Evolutionary conservation across 257 asterid genomes (phyloP), one percentile per base, ranked within the genome.

Genomic region (Cruciata laevipes): DNA sequence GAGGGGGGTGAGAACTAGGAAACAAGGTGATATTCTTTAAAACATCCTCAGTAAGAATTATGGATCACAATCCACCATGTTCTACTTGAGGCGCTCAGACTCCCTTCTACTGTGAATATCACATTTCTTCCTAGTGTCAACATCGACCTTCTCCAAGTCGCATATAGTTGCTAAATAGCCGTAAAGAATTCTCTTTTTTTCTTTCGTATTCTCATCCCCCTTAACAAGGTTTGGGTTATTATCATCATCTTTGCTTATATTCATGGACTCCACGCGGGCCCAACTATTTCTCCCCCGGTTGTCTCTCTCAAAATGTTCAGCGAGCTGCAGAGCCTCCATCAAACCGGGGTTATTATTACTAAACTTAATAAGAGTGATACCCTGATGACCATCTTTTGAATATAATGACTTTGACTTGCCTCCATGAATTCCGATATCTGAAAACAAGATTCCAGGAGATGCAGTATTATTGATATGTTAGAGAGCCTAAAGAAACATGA

Each of bases 341-440:
- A 94, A 40, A 42, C 97, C 97, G 0, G 92, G 74, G 59, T 74
- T 89, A 59, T 85, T 89, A 0, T 76, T 80, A 14, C 87, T 73
- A 88, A 88, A 94, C 72, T 83, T 94, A 71, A 87, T 86, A 13
- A 77, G 62, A 37, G 86, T 95, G 69, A 88, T 83, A 63, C 99
- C 99, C 65, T 76, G 77, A 82, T 85, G 95, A 49, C 99, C 99
- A 53, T 85, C 96, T 79, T 87, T 87, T 53, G 85, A 78, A 66
- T 83, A 84, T 80, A 90, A 70, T 69, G 99, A 81, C 87, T 79
- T 90, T 40, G 96, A 74, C 78, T 94, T 94, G 84, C 97, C 96
- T 62, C 83, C 83, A 57, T 69, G 47, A 71, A 79, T 78, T 65
- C 99, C 99, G 56, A 90, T 81, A 84, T 85, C 99, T 88, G 83